These are phyloP conservation scores for Brettanomyces sp. DNA, from an alignment of 805 yeast species.

Conservation along the genomic window DNA sequence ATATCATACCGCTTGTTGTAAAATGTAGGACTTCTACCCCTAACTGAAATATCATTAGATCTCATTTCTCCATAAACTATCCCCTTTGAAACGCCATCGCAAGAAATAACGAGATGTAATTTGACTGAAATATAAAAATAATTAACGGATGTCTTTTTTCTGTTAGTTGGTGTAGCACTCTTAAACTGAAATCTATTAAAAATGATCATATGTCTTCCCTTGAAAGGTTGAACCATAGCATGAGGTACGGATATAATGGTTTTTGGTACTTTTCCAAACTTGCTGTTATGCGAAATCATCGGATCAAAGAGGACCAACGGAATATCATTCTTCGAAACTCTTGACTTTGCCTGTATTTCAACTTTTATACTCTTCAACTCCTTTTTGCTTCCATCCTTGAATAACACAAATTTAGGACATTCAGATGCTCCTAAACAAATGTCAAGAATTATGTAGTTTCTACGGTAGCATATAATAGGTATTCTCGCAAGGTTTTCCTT, in stretches of 20 bases:
- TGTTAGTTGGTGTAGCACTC: conserved; percentile 44
- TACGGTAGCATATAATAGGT: conserved; percentile 16
- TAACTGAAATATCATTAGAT: conserved; percentile 41
- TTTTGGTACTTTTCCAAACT: no score
- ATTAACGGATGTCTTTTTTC: conserved; percentile 34
- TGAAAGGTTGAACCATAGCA: neutral
- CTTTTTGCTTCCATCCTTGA: neutral
- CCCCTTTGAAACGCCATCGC: neutral
- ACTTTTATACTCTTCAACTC: conserved; percentile 5
- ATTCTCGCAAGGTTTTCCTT: conserved; percentile 1
- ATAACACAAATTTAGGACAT: conserved; percentile 3
- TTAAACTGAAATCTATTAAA: conserved; percentile 33
- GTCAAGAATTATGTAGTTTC: conserved; percentile 10
- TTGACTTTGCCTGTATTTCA: neutral
- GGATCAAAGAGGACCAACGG: no score
- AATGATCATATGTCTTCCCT: conserved; percentile 1
- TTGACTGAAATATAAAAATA: conserved; percentile 26
- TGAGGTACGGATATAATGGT: no score
- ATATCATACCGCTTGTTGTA: conserved; percentile 45
- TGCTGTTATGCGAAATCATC: no score
- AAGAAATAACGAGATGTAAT: neutral
- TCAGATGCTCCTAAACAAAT: conserved; percentile 5
- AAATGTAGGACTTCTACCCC: conserved; percentile 57
- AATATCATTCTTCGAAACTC: no score
- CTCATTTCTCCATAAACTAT: conserved; percentile 7